phyloP scores from a whole-genome alignment of 2,329 filamentous ascomycete genomes.

The Venturia effusa region DNA sequence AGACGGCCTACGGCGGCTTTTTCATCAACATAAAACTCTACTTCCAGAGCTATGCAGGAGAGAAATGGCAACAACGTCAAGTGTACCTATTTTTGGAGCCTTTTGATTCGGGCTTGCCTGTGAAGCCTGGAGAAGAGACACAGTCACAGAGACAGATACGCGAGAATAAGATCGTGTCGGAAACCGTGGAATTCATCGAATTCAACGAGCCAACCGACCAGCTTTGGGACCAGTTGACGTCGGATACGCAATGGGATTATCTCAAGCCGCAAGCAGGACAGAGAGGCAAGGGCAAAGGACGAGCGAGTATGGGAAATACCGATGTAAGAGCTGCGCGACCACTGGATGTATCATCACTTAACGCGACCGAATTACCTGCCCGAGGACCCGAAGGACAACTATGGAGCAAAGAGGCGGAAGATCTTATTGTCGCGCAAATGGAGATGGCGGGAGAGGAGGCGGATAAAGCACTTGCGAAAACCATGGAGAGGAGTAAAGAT shows the following conservation, averaged over 20 bases:
- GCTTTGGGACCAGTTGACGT: conserved; percentile 79
- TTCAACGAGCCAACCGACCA: conserved; percentile 96
- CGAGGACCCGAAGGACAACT: background rate
- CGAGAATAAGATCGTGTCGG: conserved; percentile 41
- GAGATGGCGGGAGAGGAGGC: conserved; percentile 6
- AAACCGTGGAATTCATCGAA: conserved; percentile 85
- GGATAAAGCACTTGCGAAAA: conserved; percentile 5
- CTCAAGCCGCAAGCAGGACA: conserved; percentile 16
- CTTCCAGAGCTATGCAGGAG: conserved; percentile 75
- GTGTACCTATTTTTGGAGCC: conserved; percentile 87
- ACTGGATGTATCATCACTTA: conserved; percentile 6
- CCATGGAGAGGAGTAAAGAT: conserved; percentile 8
- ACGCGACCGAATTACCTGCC: conserved; percentile 6
- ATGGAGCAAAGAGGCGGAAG: conserved; percentile 12
- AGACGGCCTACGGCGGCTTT: conserved; percentile 98
- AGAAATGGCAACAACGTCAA: conserved; percentile 94
- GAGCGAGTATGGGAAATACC: background rate
- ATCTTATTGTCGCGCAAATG: conserved; percentile 5
- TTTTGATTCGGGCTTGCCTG: conserved; percentile 35
- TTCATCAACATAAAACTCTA: conserved; percentile 92
- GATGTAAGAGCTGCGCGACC: conserved; percentile 3
- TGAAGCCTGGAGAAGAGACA: conserved; percentile 46
- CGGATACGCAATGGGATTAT: conserved; percentile 49
- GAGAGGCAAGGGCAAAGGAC: conserved; percentile 18
- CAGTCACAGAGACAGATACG: conserved; percentile 52